Base-by-base conservation (phyloP, 371 early-diverging fungal species). In the Mortierella sp. region DNA sequence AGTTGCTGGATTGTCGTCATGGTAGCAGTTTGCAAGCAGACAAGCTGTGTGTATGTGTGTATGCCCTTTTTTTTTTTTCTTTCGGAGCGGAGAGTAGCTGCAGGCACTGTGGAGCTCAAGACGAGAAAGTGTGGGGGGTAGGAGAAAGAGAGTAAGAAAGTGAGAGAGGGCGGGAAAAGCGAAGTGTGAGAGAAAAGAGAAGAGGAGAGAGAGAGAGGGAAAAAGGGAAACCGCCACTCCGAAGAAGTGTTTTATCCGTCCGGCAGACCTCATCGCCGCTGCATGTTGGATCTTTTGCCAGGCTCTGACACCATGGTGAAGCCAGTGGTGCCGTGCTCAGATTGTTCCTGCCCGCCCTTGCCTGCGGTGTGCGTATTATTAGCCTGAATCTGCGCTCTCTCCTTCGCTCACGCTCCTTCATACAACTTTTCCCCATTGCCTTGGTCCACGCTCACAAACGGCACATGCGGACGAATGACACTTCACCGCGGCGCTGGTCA, bases 1-100 rank as follows among this genome's bases (percentile, higher is more conserved):
- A 52, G 39, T 7, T 52, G 51, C 27, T 61, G 70, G 7, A 61
- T 28, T 28, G 62, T 43, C 4, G 72, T 48, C 61, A 65, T 60
- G 50, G 23, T 60, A 9, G 31, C 19, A 5, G 42, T n/a, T 12
- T n/a, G 24, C 28, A 53, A 7, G 16, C 16, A 50, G 28, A 42
- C 21, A 31, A 27, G 31, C 24, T 54, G 12, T 45, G 41, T 26
- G 45, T 34, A 45, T 52, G 39, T 10, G 14, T 39, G 14, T 39
- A 39, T 43, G 14, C 45, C 45, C 5, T 5, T 8, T 39, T 10
- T 39, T 39, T 10, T 5, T 12, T 30, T 27, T 28, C 31, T 23
- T 26, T 26, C n/a, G n/a, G n/a, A n/a, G n/a, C n/a, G n/a, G n/a
- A n/a, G n/a, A n/a, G n/a, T n/a, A n/a, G n/a, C n/a, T n/a, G n/a